phyloP scores from a whole-genome alignment of 495 filamentous ascomycete genomes.

The Aspergillus heteromorphus region DNA sequence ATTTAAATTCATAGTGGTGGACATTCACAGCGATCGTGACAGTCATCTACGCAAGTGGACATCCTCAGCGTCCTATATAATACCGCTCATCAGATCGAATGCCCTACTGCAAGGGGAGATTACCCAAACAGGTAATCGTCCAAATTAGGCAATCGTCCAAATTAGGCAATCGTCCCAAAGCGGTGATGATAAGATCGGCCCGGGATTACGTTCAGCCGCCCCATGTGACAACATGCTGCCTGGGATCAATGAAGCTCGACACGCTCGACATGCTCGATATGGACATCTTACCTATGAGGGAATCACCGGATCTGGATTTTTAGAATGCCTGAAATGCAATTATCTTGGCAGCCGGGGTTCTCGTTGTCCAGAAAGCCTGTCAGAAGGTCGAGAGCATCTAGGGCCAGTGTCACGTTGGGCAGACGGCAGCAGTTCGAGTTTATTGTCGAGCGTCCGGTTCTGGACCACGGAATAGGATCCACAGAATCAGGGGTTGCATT shows the following conservation, averaged over 20 bases:
- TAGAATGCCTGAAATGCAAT: neutral
- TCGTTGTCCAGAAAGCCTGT: neutral
- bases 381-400: neutral
- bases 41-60: too few relatives aligned
- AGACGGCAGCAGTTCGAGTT: neutral
- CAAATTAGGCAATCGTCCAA: neutral
- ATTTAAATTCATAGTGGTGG: neutral
- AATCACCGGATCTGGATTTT: neutral
- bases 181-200: neutral
- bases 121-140: neutral
- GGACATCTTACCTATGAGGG: neutral
- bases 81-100: too few relatives aligned
- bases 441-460: neutral
- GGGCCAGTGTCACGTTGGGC: neutral
- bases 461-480: neutral
- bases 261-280: neutral
- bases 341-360: neutral
- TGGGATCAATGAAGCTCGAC: too few relatives aligned
- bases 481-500: too few relatives aligned
- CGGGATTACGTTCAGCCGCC: too few relatives aligned
- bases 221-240: too few relatives aligned
- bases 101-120: neutral
- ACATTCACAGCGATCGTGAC: neutral
- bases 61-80: too few relatives aligned
- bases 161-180: neutral